A percentile compares a stretch with the other conserved stretches of the same genome.
phyloP scores from a whole-genome alignment of 768 basidiomycete genomes.

The Phlebiopsis gigantea region DNA sequence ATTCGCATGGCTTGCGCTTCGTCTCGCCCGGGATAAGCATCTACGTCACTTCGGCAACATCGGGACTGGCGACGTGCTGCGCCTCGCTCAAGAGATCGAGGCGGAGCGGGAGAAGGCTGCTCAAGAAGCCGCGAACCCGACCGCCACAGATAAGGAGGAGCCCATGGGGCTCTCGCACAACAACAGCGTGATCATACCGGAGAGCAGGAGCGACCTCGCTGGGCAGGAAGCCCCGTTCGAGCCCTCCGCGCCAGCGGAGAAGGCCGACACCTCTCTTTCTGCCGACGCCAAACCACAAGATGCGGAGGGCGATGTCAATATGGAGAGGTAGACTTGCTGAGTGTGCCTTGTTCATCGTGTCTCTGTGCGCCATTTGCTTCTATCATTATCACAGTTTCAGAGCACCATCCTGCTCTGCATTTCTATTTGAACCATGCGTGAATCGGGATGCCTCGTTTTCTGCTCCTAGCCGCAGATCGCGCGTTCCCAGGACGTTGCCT shows the following conservation, averaged over 20 bases:
- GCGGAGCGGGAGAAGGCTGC: conserved; percentile 7
- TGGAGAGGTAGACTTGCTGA: conserved; percentile 14
- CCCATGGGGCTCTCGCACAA: not conserved
- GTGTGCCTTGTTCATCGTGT: not conserved
- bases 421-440: too few relatives aligned
- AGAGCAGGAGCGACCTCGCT: not conserved
- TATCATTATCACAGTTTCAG: too few relatives aligned
- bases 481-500: too few relatives aligned
- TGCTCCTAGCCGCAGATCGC: too few relatives aligned
- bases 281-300: not conserved
- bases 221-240: not conserved
- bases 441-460: too few relatives aligned
- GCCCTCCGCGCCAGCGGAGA: not conserved
- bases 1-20: conserved; percentile 77
- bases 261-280: not conserved
- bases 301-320: conserved; percentile 22
- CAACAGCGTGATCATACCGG: not conserved
- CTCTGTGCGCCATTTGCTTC: too few relatives aligned
- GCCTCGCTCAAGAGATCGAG: conserved; percentile 28
- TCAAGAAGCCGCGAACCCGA: conserved; percentile 6
- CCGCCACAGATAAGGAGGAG: not conserved
- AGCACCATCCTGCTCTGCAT: too few relatives aligned
- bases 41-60: conserved; percentile 79
- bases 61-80: conserved; percentile 63
- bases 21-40: conserved; percentile 67